A percentile compares a stretch with the other conserved stretches of the same genome.
phyloP scores from a whole-genome alignment of 768 basidiomycete species.

The Leccinum rimulosum region DNA sequence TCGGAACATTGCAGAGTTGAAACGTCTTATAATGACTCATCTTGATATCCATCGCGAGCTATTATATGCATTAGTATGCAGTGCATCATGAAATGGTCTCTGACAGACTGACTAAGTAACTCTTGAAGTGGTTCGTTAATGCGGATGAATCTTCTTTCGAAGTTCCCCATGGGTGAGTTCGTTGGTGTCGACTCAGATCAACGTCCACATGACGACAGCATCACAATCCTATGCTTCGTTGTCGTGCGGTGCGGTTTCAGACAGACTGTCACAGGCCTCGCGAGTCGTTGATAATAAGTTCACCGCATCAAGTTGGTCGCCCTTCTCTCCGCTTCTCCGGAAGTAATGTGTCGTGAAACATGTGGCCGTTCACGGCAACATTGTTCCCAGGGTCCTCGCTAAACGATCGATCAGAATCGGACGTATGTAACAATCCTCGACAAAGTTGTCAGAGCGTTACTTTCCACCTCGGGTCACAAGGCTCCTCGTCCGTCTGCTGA shows the following conservation, averaged over 20 bases:
- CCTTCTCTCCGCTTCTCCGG: not conserved
- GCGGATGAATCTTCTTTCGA: not conserved
- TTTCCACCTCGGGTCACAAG: not conserved
- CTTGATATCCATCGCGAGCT: too few species aligned
- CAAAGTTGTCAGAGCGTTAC: not conserved
- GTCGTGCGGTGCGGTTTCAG: not conserved
- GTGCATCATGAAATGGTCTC: not conserved
- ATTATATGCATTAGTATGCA: too few species aligned
- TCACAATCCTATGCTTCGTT: not conserved
- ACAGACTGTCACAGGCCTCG: not conserved
- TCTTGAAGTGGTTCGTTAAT: not conserved
- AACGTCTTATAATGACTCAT: too few species aligned
- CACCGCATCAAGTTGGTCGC: not conserved
- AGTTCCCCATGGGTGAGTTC: not conserved
- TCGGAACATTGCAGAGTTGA: too few species aligned
- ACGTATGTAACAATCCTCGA: not conserved
- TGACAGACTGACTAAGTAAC: too few species aligned
- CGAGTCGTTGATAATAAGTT: not conserved
- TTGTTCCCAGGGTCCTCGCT: not conserved
- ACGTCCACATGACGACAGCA: not conserved
- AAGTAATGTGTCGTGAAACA: not conserved
- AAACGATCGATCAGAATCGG: not conserved
- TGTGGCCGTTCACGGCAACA: not conserved
- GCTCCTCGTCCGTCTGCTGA: not conserved
- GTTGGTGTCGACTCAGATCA: not conserved